Evolutionary conservation across 2,329 filamentous ascomycete species (phyloP).

Genomic region (Trichoderma sp.): DNA sequence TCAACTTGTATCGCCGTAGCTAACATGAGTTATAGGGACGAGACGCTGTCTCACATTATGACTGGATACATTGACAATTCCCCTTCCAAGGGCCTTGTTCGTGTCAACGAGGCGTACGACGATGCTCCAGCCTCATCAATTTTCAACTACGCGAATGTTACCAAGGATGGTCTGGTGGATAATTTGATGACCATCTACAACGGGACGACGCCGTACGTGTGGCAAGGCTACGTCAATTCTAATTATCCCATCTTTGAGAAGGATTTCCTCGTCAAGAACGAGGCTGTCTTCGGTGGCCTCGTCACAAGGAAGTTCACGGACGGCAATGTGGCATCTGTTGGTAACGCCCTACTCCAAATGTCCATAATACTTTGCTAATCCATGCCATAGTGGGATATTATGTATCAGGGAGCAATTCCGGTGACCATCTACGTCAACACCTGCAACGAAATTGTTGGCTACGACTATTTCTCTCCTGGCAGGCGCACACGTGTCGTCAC

Average conservation of each 20-base stretch:
- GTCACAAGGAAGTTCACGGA: constrained; percentile 24
- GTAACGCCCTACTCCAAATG: not conserved
- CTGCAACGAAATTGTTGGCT: constrained; percentile 37
- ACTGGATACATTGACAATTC: constrained; percentile 38
- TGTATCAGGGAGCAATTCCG: constrained; percentile 36
- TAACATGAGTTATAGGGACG: constrained; percentile 29
- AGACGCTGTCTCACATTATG: constrained; percentile 40
- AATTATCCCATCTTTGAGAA: constrained; percentile 37
- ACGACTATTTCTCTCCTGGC: constrained; percentile 35
- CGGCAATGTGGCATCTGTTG: constrained; percentile 29
- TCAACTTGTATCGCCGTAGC: fast-evolving
- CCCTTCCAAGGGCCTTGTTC: constrained; percentile 31
- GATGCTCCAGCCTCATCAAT: constrained; percentile 31
- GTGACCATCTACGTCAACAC: constrained; percentile 37
- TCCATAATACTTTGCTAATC: not conserved
- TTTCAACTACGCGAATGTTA: constrained; percentile 38
- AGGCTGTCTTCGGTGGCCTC: constrained; percentile 29
- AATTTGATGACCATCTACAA: constrained; percentile 34
- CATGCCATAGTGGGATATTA: constrained; percentile 35
- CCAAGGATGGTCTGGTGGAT: constrained; percentile 36
- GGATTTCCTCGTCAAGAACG: constrained; percentile 29
- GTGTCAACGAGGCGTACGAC: constrained; percentile 33
- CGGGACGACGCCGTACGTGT: constrained; percentile 26
- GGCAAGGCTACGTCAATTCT: constrained; percentile 37
- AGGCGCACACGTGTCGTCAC: constrained; percentile 32